A percentile compares a stretch with the other conserved stretches of the same genome.
These are phyloP conservation scores for Plasmodium yoelii DNA, from an alignment of 169 alveolate species.

Conservation along the genomic window DNA sequence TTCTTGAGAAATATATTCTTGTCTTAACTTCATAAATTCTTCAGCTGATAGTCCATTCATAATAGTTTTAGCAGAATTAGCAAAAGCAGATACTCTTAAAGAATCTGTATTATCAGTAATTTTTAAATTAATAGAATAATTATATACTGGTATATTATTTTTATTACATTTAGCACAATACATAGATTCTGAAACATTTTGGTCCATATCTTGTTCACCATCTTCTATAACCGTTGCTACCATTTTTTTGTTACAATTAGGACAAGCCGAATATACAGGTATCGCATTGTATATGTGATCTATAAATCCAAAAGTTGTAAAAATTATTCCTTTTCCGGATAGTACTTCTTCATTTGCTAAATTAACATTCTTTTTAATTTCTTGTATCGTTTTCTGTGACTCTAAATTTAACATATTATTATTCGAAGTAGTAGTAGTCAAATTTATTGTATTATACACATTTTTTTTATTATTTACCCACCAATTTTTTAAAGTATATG, in stretches of 20 bases:
- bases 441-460: slow-evolving; percentile 8
- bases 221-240: slow-evolving; percentile 48
- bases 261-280: slow-evolving; percentile 80
- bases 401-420: not conserved
- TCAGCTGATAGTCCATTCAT: slow-evolving; percentile 74
- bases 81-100: slow-evolving; percentile 82
- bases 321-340: slow-evolving; percentile 76
- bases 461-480: slow-evolving; percentile 80
- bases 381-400: slow-evolving; percentile 69
- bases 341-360: slow-evolving; percentile 52
- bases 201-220: slow-evolving; percentile 6
- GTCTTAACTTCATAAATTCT: slow-evolving; percentile 55
- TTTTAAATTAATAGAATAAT: slow-evolving; percentile 80
- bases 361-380: slow-evolving; percentile 73
- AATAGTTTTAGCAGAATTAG: slow-evolving; percentile 79
- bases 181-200: slow-evolving; percentile 62
- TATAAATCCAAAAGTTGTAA: slow-evolving; percentile 74
- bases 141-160: slow-evolving; percentile 78
- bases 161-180: slow-evolving; percentile 80
- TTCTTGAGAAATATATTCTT: slow-evolving; percentile 41
- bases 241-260: slow-evolving; percentile 84
- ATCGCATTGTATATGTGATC: slow-evolving; percentile 57
- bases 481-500: slow-evolving; percentile 79
- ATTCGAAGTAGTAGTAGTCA: not conserved
- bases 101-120: slow-evolving; percentile 81